These are phyloP conservation scores for Thamnidium elegans DNA, from an alignment of 192 early-diverging fungal genomes.

Conservation along the genomic window DNA sequence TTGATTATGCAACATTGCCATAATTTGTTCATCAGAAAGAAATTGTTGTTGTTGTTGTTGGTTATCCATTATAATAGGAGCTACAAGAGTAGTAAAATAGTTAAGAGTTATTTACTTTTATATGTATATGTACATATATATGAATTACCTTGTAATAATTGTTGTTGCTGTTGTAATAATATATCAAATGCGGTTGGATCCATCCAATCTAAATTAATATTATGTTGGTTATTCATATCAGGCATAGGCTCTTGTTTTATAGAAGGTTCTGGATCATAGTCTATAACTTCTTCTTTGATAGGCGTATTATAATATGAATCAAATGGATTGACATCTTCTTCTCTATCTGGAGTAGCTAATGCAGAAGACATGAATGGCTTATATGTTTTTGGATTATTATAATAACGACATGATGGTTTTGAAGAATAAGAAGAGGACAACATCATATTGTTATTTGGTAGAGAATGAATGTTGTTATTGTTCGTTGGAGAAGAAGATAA, in stretches of 20 bases:
- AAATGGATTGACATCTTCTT: constrained; percentile 28
- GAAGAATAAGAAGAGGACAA: background rate
- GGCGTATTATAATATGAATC: constrained; percentile 5
- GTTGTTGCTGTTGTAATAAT: constrained; percentile 12
- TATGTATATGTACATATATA: too few species aligned
- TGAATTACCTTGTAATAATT: background rate
- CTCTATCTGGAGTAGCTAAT: constrained; percentile 29
- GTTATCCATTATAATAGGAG: background rate
- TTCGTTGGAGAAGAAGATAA: background rate
- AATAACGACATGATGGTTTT: background rate
- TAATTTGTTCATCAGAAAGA: background rate
- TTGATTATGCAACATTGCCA: too few species aligned
- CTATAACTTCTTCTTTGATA: background rate
- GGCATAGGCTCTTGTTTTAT: too few species aligned
- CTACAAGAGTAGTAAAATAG: background rate
- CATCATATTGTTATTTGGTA: background rate
- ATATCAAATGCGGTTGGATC: constrained; percentile 3
- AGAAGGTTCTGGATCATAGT: too few species aligned
- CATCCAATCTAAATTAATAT: constrained; percentile 8
- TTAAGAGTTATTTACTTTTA: background rate
- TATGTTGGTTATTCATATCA: background rate
- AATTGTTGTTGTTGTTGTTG: background rate
- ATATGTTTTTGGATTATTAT: constrained; percentile 18
- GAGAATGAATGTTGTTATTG: background rate
- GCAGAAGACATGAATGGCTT: constrained; percentile 28